phyloP scores from a whole-genome alignment of 2,329 filamentous ascomycete genomes.

The Periconia sp. region DNA sequence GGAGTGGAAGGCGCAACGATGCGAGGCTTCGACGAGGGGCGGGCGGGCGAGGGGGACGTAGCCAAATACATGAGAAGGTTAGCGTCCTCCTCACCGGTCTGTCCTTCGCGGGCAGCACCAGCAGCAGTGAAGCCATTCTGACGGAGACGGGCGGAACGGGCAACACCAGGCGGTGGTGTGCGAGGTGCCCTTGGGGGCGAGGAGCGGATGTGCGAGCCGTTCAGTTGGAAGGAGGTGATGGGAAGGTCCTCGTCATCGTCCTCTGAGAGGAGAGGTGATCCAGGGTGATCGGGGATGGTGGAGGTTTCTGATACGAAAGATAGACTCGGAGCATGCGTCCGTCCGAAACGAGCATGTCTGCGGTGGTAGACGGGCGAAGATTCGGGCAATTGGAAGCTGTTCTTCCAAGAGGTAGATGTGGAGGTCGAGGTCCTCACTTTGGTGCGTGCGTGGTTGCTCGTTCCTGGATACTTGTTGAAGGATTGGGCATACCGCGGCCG shows the following conservation, averaged over 20 bases:
- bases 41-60: constrained; percentile 86
- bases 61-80: constrained; percentile 88
- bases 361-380: constrained; percentile 85
- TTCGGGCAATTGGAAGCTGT: constrained; percentile 75
- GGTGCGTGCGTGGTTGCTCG: constrained; percentile 70
- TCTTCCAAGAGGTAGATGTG: constrained; percentile 72
- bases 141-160: constrained; percentile 48
- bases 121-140: constrained; percentile 46
- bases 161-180: constrained; percentile 47
- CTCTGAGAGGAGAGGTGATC: constrained; percentile 67
- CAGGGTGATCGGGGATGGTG: constrained; percentile 68
- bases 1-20: constrained; percentile 61
- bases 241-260: constrained; percentile 86
- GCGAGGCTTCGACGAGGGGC: constrained; percentile 55
- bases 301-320: constrained; percentile 79
- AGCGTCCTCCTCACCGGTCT: constrained; percentile 79
- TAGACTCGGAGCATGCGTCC: constrained; percentile 72
- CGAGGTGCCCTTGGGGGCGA: constrained; percentile 70
- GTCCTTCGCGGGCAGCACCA: constrained; percentile 52
- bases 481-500: constrained; percentile 39
- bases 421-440: constrained; percentile 67
- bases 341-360: constrained; percentile 73
- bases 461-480: constrained; percentile 43
- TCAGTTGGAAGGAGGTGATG: constrained; percentile 71
- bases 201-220: constrained; percentile 67